phyloP scores from a whole-genome alignment of 2,329 filamentous ascomycete genomes.

The Dichotomopilus funicola region DNA sequence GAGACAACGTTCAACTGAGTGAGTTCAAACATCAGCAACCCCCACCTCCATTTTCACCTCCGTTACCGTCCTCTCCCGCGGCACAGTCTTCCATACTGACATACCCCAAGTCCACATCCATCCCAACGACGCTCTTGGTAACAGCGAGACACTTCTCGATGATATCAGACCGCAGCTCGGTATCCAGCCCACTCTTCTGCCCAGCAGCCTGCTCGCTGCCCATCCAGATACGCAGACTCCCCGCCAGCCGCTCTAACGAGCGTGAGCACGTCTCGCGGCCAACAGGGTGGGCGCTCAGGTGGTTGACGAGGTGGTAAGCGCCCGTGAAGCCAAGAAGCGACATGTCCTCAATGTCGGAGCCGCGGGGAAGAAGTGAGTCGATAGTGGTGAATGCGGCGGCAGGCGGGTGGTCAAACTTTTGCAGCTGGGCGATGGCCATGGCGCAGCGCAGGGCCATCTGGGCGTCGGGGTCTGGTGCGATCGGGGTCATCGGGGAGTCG shows the following conservation, averaged over 20 bases:
- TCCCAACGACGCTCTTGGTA: constrained; percentile 51
- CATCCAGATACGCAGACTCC: constrained; percentile 54
- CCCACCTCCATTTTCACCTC: not conserved
- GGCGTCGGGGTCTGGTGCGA: constrained; percentile 44
- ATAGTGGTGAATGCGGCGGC: constrained; percentile 43
- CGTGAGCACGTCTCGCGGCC: constrained; percentile 41
- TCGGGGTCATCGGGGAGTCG: constrained; percentile 36
- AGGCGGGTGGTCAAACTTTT: constrained; percentile 37
- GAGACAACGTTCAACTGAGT: not conserved
- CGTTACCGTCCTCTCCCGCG: constrained; percentile 24
- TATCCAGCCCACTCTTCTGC: constrained; percentile 45
- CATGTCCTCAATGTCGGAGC: constrained; percentile 34
- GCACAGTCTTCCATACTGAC: constrained; percentile 50
- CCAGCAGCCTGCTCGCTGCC: constrained; percentile 40
- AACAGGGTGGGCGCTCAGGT: constrained; percentile 41
- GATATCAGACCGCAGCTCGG: constrained; percentile 45
- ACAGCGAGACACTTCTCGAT: constrained; percentile 51
- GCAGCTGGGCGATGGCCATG: constrained; percentile 54
- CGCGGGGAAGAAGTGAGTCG: constrained; percentile 41
- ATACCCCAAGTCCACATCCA: constrained; percentile 55
- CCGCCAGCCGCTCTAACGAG: constrained; percentile 51
- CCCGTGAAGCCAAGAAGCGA: constrained; percentile 55
- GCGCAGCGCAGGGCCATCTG: constrained; percentile 53
- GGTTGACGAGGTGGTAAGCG: constrained; percentile 52
- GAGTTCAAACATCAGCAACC: not conserved